phyloP scores from a whole-genome alignment of 2,329 filamentous ascomycete species.

The Byssothecium circinans region DNA sequence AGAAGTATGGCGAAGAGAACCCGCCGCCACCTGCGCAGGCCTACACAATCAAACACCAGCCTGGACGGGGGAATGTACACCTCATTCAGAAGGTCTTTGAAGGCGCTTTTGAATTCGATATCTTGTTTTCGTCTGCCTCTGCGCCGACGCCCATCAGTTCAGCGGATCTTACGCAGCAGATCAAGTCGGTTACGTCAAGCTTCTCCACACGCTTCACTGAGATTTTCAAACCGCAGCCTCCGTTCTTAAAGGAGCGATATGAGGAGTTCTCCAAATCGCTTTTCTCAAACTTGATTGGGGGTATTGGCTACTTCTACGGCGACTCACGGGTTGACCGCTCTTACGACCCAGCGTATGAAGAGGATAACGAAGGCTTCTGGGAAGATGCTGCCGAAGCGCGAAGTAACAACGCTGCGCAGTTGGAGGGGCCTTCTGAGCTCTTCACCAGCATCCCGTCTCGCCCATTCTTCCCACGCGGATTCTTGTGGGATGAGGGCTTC shows the following conservation, averaged over 20 bases:
- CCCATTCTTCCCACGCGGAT: constrained; percentile 94
- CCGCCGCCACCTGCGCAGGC: constrained; percentile 82
- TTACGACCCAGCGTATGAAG: constrained; percentile 88
- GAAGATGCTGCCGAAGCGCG: constrained; percentile 83
- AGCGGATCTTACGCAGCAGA: constrained; percentile 69
- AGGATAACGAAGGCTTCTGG: constrained; percentile 95
- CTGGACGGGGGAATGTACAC: constrained; percentile 76
- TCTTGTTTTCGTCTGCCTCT: constrained; percentile 83
- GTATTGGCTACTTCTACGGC: constrained; percentile 94
- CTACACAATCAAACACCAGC: constrained; percentile 73
- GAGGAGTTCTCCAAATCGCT: constrained; percentile 81
- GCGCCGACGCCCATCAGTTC: constrained; percentile 56
- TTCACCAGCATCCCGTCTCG: constrained; percentile 90
- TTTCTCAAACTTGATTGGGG: constrained; percentile 91
- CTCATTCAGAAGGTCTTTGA: constrained; percentile 89
- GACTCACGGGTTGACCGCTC: constrained; percentile 87
- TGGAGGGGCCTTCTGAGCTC: constrained; percentile 83
- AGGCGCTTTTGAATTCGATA: constrained; percentile 87
- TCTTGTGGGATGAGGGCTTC: constrained; percentile 98
- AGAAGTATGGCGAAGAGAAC: constrained; percentile 60
- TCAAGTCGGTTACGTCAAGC: constrained; percentile 64
- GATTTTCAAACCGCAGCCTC: constrained; percentile 71
- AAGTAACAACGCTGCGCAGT: constrained; percentile 64
- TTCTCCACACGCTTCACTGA: constrained; percentile 76
- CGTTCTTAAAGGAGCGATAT: constrained; percentile 75